Conservation (phyloP, 1,284 basidiomycete species). For the Boletellus deceptivus region DNA sequence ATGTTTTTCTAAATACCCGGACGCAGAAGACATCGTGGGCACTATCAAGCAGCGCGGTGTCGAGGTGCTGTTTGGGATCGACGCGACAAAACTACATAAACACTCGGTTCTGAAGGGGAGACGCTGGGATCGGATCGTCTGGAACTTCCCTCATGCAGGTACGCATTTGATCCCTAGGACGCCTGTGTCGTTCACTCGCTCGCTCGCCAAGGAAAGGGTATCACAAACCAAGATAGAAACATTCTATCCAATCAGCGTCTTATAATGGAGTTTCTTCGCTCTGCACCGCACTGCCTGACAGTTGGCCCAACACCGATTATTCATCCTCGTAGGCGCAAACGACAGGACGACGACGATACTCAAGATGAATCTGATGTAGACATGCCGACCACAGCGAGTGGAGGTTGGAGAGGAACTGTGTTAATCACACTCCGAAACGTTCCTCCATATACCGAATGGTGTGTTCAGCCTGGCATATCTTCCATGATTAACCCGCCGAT, state of each 20-base stretch:
- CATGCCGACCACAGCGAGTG: conserved; percentile 3
- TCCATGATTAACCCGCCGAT: conserved; percentile 4
- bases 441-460: conserved; percentile 89
- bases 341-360: conserved; percentile 43
- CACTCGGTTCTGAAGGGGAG: conserved; percentile 51
- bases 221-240: conserved; percentile 93
- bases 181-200: conserved; percentile 3
- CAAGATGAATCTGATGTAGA: conserved; percentile 30
- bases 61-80: conserved; percentile 79
- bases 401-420: conserved; percentile 55
- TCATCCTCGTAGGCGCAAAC: conserved; percentile 46
- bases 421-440: conserved; percentile 88
- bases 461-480: conserved; percentile 22
- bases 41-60: conserved; percentile 60
- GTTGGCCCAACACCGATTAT: conserved; percentile 54
- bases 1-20: conserved; percentile 85
- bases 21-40: conserved; percentile 63
- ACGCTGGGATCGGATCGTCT: conserved; percentile 81
- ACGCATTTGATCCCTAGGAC: conserved; percentile 3
- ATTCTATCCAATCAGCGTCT: conserved; percentile 89
- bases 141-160: conserved; percentile 98
- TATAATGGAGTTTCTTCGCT: conserved; percentile 83
- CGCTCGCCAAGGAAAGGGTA: conserved; percentile 72
- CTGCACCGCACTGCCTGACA: conserved; percentile 64
- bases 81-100: conserved; percentile 78